Percentiles rank a stretch among this genome's conserved stretches.
Evolutionary conservation across 2,329 filamentous ascomycete genomes (phyloP).

Genomic region (Claviceps monticola): DNA sequence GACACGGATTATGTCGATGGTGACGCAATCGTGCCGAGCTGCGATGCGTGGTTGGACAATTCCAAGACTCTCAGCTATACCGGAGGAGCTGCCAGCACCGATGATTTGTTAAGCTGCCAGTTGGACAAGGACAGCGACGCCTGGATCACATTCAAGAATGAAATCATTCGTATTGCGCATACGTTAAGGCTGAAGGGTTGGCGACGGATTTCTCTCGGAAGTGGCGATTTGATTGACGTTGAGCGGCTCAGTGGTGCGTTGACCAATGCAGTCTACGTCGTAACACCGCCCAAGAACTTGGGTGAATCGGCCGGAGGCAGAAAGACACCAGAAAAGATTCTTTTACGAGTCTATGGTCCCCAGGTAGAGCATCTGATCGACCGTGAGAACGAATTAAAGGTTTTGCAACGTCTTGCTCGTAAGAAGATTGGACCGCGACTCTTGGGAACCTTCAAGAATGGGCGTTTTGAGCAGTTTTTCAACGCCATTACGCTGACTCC

Average conservation of each 20-base stretch:
- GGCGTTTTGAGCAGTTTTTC: conserved; percentile 90
- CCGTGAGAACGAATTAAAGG: conserved; percentile 74
- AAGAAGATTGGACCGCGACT: conserved; percentile 90
- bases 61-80: conserved; percentile 72
- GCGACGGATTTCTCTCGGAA: conserved; percentile 65
- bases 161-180: conserved; percentile 79
- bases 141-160: conserved; percentile 81
- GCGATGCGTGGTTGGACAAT: conserved; percentile 78
- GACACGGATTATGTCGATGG: conserved; percentile 76
- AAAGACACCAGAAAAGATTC: conserved; percentile 49
- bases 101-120: conserved; percentile 27
- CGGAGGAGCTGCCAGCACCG: conserved; percentile 30
- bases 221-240: conserved; percentile 54
- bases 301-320: conserved; percentile 22
- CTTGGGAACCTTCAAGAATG: conserved; percentile 84
- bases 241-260: conserved; percentile 77
- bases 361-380: conserved; percentile 95
- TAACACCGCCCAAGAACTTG: conserved; percentile 61
- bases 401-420: conserved; percentile 70
- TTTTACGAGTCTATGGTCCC: conserved; percentile 85
- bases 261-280: conserved; percentile 93
- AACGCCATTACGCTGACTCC: conserved; percentile 70
- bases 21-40: conserved; percentile 71
- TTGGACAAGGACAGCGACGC: conserved; percentile 57
- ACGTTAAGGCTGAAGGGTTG: conserved; percentile 85